phyloP scores from a whole-genome alignment of 495 filamentous ascomycete species.

The Neurospora pannonica region DNA sequence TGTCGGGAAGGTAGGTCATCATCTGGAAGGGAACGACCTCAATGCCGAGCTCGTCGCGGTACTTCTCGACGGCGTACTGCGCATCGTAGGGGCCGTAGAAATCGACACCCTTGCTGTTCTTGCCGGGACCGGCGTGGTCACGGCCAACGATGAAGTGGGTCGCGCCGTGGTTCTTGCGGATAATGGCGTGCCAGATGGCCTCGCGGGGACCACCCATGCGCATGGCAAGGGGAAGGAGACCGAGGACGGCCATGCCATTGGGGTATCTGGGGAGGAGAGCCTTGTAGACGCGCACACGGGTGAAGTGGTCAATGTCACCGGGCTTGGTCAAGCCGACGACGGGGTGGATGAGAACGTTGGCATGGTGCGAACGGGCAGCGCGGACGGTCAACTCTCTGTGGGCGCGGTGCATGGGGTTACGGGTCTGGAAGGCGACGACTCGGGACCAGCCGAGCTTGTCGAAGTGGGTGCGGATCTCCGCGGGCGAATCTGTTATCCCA shows the following conservation, averaged over 20 bases:
- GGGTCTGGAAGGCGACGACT: constrained; percentile 97
- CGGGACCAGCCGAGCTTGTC: constrained; percentile 97
- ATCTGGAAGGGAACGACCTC: constrained; percentile 99
- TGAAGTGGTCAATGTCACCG: constrained; percentile 99
- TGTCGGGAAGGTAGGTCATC: constrained; percentile 97
- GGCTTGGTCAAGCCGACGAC: constrained; percentile 98
- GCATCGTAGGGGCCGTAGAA: constrained; percentile 99
- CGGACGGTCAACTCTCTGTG: constrained; percentile 96
- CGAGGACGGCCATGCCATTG: constrained; percentile 97
- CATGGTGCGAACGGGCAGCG: constrained; percentile 86
- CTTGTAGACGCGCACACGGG: constrained; percentile 95
- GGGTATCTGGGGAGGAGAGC: constrained; percentile 94
- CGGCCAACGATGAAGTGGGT: constrained; percentile 99
- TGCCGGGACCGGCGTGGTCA: constrained; percentile 94
- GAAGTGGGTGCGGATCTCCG: constrained; percentile 91
- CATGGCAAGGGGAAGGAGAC: constrained; percentile 93
- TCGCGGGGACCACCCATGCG: constrained; percentile 97
- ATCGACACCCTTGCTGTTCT: constrained; percentile 90
- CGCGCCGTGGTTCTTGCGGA: constrained; percentile 98
- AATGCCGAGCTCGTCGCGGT: constrained; percentile 90
- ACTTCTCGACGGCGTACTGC: constrained; percentile 96
- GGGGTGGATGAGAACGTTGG: constrained; percentile 97
- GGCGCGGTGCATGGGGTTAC: constrained; percentile 98
- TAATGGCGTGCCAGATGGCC: constrained; percentile 99
- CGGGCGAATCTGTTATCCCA: constrained; percentile 64